Conservation (phyloP, 1,284 basidiomycete genomes). For the Rhizoctonia solani region DNA sequence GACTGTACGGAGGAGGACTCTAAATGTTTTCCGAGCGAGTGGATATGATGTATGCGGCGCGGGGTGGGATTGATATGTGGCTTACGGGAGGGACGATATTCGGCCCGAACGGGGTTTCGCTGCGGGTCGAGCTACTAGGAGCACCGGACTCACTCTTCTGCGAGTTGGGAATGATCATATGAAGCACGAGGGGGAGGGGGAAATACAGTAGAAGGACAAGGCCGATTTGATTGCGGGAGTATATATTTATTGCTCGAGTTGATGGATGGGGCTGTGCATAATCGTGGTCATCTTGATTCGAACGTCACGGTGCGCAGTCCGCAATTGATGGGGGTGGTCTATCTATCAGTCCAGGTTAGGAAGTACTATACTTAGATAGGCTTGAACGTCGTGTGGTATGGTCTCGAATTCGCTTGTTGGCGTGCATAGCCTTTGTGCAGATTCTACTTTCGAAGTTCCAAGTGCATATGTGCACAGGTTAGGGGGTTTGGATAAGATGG, state of each 20-base stretch:
- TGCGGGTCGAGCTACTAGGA: neutral
- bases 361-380: too few species aligned
- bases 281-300: neutral
- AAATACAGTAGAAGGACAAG: neutral
- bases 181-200: neutral
- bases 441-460: too few species aligned
- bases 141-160: neutral
- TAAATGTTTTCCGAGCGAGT: neutral
- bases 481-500: too few species aligned
- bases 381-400: too few species aligned
- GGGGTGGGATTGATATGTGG: neutral
- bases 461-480: too few species aligned
- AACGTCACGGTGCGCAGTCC: neutral
- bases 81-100: neutral
- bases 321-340: neutral
- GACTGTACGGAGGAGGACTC: constrained; percentile 3
- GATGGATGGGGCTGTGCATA: neutral
- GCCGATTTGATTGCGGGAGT: neutral
- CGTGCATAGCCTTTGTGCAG: too few species aligned
- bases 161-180: neutral
- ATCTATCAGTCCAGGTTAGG: too few species aligned
- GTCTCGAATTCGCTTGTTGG: too few species aligned
- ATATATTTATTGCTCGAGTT: neutral
- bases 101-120: neutral
- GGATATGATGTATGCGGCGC: neutral